Conservation (phyloP, 2,329 filamentous ascomycete genomes). For the Colletotrichum viniferum region DNA sequence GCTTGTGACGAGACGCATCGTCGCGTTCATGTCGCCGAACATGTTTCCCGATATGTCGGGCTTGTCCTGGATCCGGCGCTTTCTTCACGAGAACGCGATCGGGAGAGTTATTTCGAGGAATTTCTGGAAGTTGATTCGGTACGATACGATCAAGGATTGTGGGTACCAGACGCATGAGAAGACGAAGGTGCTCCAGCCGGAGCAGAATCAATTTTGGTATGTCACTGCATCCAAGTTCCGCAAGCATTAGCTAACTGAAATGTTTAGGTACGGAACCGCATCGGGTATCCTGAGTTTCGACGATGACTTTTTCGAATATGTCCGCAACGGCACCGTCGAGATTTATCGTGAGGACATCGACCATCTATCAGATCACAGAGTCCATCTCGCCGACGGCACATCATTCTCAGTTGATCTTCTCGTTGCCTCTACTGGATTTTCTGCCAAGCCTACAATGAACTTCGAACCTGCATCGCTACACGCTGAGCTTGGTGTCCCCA, state of each 20-base stretch:
- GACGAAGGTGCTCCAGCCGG: slow-evolving; percentile 34
- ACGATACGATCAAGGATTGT: slow-evolving; percentile 25
- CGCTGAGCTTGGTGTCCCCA: slow-evolving; percentile 24
- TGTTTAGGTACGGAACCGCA: slow-evolving; percentile 55
- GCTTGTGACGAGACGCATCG: slow-evolving; percentile 48
- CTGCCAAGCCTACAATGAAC: slow-evolving; percentile 24
- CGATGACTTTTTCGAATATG: slow-evolving; percentile 59
- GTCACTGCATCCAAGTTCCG: background rate
- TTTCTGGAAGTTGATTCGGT: slow-evolving; percentile 57
- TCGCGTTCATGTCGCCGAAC: slow-evolving; percentile 45
- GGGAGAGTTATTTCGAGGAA: slow-evolving; percentile 37
- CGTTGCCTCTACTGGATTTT: slow-evolving; percentile 29
- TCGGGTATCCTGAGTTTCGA: slow-evolving; percentile 67
- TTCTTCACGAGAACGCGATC: slow-evolving; percentile 24
- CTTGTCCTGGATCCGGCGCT: slow-evolving; percentile 24
- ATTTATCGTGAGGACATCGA: slow-evolving; percentile 61
- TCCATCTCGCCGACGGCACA: slow-evolving; percentile 53
- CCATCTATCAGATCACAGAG: slow-evolving; percentile 44
- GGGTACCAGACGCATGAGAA: slow-evolving; percentile 46
- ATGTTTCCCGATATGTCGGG: slow-evolving; percentile 27
- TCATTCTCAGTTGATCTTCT: slow-evolving; percentile 52
- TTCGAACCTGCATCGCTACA: slow-evolving; percentile 23
- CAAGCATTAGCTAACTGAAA: background rate
- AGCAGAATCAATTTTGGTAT: slow-evolving; percentile 48
- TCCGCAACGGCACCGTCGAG: slow-evolving; percentile 56